Base-by-base conservation (phyloP, 768 basidiomycete genomes). In the Calocera cornea region DNA sequence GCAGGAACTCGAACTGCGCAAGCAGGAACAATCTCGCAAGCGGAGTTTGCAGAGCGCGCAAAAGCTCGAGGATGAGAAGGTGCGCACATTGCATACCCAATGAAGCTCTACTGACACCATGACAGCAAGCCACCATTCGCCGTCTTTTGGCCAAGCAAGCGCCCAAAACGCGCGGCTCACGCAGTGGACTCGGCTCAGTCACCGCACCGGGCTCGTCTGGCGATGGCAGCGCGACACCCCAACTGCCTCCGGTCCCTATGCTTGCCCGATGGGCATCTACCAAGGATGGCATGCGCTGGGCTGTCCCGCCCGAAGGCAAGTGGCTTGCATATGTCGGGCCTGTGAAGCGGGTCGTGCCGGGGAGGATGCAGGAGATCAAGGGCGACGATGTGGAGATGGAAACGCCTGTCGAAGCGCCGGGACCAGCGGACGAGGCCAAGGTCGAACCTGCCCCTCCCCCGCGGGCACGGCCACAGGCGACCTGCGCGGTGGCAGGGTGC, bases 61-160 rank as follows among this genome's bases (percentile, higher is more conserved):
- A 78, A 89, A 88, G 75, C 79, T 91, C 2, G 88, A 90, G 73
- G 89, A 92, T 68, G 90, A 92, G 76, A 91, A 90, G 84, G 90
- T 86, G 66, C 65, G 74, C 34, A 5, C 34, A 41, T 0, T 49
- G n/a, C 34, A 33, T 19, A 8, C 36, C 41, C 31, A n/a, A 49
- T 66, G 12, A 29, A 12, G 16, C 3, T 54, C 44, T 64, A 29
- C 65, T 29, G 11, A 16, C 3, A 38, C 34, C 38, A 22, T 64
- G 65, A 64, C 69, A 92, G 89, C 85, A 85, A 27, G 92, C 93
- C 72, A 93, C 92, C 0, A 93, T 94, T 75, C 92, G 92, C 72
- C 87, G 92, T 31, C 81, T 94, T 16, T 82, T 94, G 14, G 91
- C 91, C 75, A 93, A 92, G 76, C 90, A 90, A 73, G 86, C 87